Percentiles rank a stretch among this genome's conserved stretches.
Conservation (phyloP, 1,139 yeast species). For the Suhomyces bolitotheri region DNA sequence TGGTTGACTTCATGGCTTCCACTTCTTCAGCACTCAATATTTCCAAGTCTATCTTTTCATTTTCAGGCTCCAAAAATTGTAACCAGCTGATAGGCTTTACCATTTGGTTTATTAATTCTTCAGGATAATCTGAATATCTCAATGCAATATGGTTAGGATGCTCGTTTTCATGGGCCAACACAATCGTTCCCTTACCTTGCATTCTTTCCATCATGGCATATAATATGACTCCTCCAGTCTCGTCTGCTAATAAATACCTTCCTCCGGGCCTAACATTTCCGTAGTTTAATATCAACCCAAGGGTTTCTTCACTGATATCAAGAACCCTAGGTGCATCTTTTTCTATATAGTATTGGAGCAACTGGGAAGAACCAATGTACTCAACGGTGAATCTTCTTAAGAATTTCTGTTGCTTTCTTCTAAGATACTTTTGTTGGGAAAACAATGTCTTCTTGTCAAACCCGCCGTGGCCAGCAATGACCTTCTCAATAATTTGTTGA, state of each 20-base stretch:
- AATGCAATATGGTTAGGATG: conserved; percentile 80
- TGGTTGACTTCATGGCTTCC: conserved; percentile 55
- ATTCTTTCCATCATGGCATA: conserved; percentile 88
- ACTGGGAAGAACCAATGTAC: conserved; percentile 71
- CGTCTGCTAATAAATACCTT: conserved; percentile 82
- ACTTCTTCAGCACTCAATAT: conserved; percentile 55
- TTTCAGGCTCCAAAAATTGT: conserved; percentile 79
- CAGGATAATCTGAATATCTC: conserved; percentile 62
- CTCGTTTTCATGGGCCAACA: conserved; percentile 86
- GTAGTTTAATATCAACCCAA: conserved; percentile 72
- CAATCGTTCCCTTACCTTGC: conserved; percentile 77
- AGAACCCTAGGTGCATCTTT: conserved; percentile 71
- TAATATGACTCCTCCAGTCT: conserved; percentile 82
- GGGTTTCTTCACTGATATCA: conserved; percentile 80
- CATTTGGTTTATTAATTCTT: conserved; percentile 51
- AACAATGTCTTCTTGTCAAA: conserved; percentile 86
- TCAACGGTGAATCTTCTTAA: conserved; percentile 82
- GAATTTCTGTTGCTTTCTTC: conserved; percentile 89
- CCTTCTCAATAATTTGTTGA: conserved; percentile 77
- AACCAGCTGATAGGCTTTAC: conserved; percentile 74
- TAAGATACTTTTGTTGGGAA: conserved; percentile 88
- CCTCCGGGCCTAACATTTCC: conserved; percentile 91
- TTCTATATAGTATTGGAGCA: conserved; percentile 72
- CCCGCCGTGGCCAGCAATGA: conserved; percentile 80
- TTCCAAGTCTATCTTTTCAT: conserved; percentile 52